These are phyloP conservation scores for Ogataea sp. DNA, from an alignment of 805 yeast genomes.

Conservation along the genomic window DNA sequence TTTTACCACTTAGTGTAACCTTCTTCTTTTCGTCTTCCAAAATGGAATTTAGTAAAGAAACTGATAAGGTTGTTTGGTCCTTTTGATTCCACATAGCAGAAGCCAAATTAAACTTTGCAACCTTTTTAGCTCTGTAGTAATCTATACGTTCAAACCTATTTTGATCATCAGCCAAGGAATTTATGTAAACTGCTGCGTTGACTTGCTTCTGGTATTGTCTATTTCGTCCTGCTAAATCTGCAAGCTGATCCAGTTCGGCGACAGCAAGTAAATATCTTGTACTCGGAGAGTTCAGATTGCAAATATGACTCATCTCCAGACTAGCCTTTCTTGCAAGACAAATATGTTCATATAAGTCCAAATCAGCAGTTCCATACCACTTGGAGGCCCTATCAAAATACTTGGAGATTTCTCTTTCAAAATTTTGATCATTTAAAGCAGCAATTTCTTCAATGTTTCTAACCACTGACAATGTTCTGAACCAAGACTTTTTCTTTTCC, in stretches of 20 bases:
- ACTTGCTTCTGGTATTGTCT: conserved; percentile 40
- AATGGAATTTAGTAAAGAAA: conserved; percentile 39
- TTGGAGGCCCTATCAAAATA: conserved; percentile 6
- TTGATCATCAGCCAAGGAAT: conserved; percentile 24
- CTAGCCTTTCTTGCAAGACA: conserved; percentile 33
- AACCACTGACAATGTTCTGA: conserved; percentile 23
- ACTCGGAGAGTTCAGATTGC: not conserved
- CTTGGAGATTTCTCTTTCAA: not conserved
- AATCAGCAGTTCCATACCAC: conserved; percentile 32
- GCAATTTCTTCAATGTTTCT: conserved; percentile 15
- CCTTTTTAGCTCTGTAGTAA: conserved; percentile 6
- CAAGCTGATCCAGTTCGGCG: conserved; percentile 35
- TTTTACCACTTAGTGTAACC: no score
- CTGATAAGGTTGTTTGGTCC: conserved; percentile 43
- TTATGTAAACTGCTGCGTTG: conserved; percentile 38
- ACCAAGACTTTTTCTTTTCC: conserved; percentile 11
- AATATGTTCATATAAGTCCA: conserved; percentile 32
- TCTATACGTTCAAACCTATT: conserved; percentile 2
- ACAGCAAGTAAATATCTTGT: conserved; percentile 14
- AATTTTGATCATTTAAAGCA: conserved; percentile 3
- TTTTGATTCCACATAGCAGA: conserved; percentile 58
- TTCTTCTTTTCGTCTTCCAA: conserved; percentile 5
- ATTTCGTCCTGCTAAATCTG: conserved; percentile 29
- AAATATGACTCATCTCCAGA: conserved; percentile 19
- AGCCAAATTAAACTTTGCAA: conserved; percentile 44